Evolutionary conservation across 768 basidiomycete genomes (phyloP), one percentile per base, ranked within the genome.

Genomic region (Fibroporia radiculosa): DNA sequence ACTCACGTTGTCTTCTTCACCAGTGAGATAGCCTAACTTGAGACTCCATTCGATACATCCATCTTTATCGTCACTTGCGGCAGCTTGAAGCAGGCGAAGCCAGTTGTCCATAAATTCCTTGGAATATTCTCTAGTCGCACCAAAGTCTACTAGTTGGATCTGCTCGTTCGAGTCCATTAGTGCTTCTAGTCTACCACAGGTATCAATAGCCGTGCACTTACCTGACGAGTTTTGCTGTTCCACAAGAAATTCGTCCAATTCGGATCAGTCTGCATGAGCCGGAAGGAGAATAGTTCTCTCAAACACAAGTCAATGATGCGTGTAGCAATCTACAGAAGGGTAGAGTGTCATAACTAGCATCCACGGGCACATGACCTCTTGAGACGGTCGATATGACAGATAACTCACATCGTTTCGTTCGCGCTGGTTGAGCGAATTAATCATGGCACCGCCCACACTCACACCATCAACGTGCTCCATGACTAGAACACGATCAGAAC

Each of bases 201-300:
- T n/a, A n/a, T n/a, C n/a, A n/a, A n/a, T n/a, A n/a, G n/a, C n/a
- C n/a, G n/a, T n/a, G n/a, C n/a, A 51, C 60, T 20, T 16, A 83
- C 86, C 72, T 81, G 77, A 33, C 74, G 71, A 1, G 79, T 80
- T 2, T 66, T 48, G 0, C 70, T 55, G 61, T 93, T 85, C 82
- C 88, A 97, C 19, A 99, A 68, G 67, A 99, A 98, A 62, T 98
- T 98, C 7, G 90, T 87, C 88, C 90, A 98, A 56, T 99, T 98
- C 3, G 96, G 96, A 60, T 99, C 95, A 0, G 95, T 99, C 62
- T 98, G 96, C 96, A 99, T 98, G 33, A 84, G 63, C 24, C 87
- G 71, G 68, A 96, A 95, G 48, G 81, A 71, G 61, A 97, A 96
- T 6, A 99, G 75, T 60, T 98, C 96, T 47, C 75, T 78, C 31